Base-by-base conservation (phyloP, 352 stramenopile species). In the Globisporangium cystogenes region DNA sequence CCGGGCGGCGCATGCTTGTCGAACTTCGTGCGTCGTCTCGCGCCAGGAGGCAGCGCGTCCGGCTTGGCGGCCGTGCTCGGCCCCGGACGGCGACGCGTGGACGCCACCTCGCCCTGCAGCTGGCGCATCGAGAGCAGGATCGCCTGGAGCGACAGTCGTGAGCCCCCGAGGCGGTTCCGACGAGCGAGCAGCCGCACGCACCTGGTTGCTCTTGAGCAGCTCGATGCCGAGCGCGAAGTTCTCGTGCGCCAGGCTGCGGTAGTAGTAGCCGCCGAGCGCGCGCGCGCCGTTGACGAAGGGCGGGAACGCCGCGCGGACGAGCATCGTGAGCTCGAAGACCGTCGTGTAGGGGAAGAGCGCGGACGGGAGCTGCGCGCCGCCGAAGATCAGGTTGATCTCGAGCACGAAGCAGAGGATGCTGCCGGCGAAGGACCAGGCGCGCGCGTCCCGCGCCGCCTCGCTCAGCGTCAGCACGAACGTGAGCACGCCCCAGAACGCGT, bases 271-370 rank as follows among this genome's bases (percentile, higher is more conserved):
- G 29, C 94, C 92, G 61, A 99, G 85, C n/a, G 89, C 95, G 48
- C 95, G 90, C 67, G 93, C 97, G 50, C 96, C 96, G 75, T 98
- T 98, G 78, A 99, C 87, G 65, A 97, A 98, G 0, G 92, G 85
- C 21, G 96, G 93, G 65, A 98, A 98, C 36, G 97, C 75, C 7
- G 87, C 83, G 63, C 97, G 94, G 64, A 98, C 68, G 35, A 98
- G 73, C 60, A 76, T 77, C 35, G 97, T 77, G 49, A 97, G 80
- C 71, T 99, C 92, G 66, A 93, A 82, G 59, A 97, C 90, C 3
- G 93, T 91, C 67, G 89, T 81, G 67, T 63, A 87, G 4, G 81
- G 80, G 59, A 91, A 91, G 31, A 90, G 77, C 49, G 58, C 60
- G 10, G 73, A 46, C 15, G 82, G 78, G 18, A 91, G 65, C 42